Percentiles rank a stretch among this genome's conserved stretches.
Conservation (phyloP, 2,329 filamentous ascomycete species). For the Chaetomium strumarium region DNA sequence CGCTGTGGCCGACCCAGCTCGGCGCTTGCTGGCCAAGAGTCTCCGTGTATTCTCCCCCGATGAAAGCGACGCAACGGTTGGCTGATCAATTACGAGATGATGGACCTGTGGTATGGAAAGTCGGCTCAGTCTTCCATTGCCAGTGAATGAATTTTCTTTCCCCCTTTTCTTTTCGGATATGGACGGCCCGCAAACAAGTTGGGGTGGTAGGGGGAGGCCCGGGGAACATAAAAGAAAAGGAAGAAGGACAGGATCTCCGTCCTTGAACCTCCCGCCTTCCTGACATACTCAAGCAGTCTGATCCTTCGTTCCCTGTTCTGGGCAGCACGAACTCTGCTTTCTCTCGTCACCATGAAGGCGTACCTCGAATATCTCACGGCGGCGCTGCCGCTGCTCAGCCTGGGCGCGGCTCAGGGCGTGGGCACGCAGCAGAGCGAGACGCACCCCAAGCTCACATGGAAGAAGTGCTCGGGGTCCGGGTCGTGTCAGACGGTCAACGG, state of each 20-base stretch:
- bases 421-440: conserved; percentile 17
- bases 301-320: not conserved
- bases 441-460: conserved; percentile 17
- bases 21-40: conserved; percentile 5
- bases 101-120: conserved; percentile 16
- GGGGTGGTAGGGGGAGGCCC: too few relatives aligned
- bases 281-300: not conserved
- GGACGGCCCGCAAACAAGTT: not conserved
- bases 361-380: conserved; percentile 23
- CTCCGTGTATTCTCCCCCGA: conserved; percentile 8
- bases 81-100: conserved; percentile 12
- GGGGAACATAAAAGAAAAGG: not conserved
- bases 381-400: conserved; percentile 18
- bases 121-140: conserved; percentile 18
- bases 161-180: conserved; percentile 12
- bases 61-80: conserved; percentile 9
- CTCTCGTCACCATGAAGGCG: conserved; percentile 2
- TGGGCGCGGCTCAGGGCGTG: conserved; percentile 16
- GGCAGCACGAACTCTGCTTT: too few relatives aligned
- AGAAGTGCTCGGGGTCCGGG: conserved; percentile 23
- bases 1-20: conserved; percentile 4
- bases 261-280: not conserved
- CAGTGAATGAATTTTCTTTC: not conserved
- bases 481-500: conserved; percentile 17
- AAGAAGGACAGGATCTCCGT: too few relatives aligned